A percentile compares a stretch with the other conserved stretches of the same genome.
phyloP scores from a whole-genome alignment of 2,329 filamentous ascomycete species.

The Ophiosphaerella korrae region DNA sequence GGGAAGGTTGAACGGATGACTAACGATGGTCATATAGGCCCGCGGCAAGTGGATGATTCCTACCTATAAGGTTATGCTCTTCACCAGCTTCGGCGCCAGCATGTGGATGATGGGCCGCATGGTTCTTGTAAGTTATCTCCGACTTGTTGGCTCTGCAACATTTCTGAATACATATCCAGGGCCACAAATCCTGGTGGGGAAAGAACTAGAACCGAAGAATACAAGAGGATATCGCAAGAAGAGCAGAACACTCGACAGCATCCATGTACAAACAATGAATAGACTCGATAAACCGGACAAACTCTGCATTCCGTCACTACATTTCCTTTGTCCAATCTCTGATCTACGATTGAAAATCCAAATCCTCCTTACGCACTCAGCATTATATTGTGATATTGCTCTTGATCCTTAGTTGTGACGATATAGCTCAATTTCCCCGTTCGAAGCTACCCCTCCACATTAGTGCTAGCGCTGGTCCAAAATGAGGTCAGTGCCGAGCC shows the following conservation, averaged over 20 bases:
- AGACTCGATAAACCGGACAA: conserved; percentile 15
- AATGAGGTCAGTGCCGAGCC: conserved; percentile 36
- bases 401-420: no score
- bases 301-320: conserved; percentile 4
- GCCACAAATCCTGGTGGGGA: conserved; percentile 76
- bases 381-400: neutral
- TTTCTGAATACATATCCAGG: conserved; percentile 41
- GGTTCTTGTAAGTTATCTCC: conserved; percentile 55
- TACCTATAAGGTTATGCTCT: conserved; percentile 70
- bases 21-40: conserved; percentile 58
- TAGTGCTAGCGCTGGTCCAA: conserved; percentile 29
- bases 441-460: conserved; percentile 26
- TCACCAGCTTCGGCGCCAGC: conserved; percentile 66
- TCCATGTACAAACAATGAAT: conserved; percentile 42
- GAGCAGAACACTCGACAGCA: conserved; percentile 22
- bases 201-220: conserved; percentile 36
- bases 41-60: conserved; percentile 69
- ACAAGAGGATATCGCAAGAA: conserved; percentile 7
- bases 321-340: neutral
- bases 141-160: neutral
- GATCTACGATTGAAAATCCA: no score
- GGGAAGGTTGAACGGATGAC: conserved; percentile 1
- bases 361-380: no score
- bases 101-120: conserved; percentile 78
- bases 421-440: neutral